phyloP scores from a whole-genome alignment of 441 rosid genomes.

The Pelargonium myrrhifolium region DNA sequence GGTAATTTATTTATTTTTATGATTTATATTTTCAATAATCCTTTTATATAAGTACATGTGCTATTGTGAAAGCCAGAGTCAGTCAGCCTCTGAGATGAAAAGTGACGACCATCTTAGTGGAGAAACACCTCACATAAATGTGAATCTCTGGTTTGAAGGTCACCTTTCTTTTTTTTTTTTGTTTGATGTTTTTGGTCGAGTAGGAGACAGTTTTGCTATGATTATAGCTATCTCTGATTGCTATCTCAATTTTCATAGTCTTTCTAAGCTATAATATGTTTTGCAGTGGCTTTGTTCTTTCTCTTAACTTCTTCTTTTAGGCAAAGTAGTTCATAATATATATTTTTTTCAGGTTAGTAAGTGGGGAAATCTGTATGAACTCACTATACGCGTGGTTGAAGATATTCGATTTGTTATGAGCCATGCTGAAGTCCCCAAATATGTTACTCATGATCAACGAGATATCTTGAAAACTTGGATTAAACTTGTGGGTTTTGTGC shows the following conservation, averaged over 20 bases:
- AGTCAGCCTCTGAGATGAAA: not conserved
- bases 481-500: constrained; percentile 71
- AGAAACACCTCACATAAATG: not conserved
- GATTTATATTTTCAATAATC: not conserved
- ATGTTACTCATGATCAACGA: constrained; percentile 50
- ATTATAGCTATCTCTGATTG: not conserved
- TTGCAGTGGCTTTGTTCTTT: constrained; percentile 10
- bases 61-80: not conserved
- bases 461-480: constrained; percentile 75
- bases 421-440: constrained; percentile 65
- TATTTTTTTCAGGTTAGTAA: constrained; percentile 50
- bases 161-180: not conserved
- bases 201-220: not conserved
- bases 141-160: constrained; percentile 1
- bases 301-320: constrained; percentile 10
- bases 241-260: not conserved
- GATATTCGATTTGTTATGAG: constrained; percentile 86
- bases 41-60: not conserved
- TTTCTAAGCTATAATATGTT: not conserved
- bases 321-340: constrained; percentile 18
- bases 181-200: not conserved
- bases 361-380: constrained; percentile 61
- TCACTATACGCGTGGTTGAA: constrained; percentile 61
- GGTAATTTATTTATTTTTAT: not conserved
- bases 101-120: not conserved